Evolutionary conservation across 768 basidiomycete genomes (phyloP).

Genomic region (Amanita pseudoporphyria): DNA sequence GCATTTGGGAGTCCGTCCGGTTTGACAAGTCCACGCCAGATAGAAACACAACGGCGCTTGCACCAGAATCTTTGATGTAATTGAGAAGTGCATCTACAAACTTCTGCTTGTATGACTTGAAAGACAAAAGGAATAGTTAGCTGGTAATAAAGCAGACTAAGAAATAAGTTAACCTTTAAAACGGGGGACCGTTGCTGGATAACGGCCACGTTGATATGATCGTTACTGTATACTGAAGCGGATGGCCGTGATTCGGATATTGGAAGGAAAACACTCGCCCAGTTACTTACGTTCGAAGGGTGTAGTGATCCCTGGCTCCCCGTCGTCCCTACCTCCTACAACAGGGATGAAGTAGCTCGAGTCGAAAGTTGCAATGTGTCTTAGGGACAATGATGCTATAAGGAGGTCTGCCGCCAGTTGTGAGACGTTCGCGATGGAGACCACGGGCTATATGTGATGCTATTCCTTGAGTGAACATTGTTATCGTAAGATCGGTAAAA

Average conservation of each 20-base stretch:
- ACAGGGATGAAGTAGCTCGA: slow-evolving; percentile 56
- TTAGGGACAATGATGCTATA: slow-evolving; percentile 53
- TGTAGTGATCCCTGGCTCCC: slow-evolving; percentile 51
- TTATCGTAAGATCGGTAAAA: background rate
- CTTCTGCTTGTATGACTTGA: slow-evolving; percentile 55
- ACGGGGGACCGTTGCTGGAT: slow-evolving; percentile 77
- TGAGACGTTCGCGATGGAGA: slow-evolving; percentile 75
- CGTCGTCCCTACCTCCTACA: slow-evolving; percentile 63
- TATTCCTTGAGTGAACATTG: background rate
- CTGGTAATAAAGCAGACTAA: background rate
- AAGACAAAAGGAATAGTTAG: slow-evolving; percentile 6
- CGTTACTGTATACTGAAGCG: slow-evolving; percentile 53
- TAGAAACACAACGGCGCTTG: slow-evolving; percentile 50
- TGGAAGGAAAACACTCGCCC: background rate
- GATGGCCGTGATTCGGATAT: slow-evolving; percentile 8
- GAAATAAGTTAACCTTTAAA: slow-evolving; percentile 45
- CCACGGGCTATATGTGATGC: slow-evolving; percentile 43
- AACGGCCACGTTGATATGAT: slow-evolving; percentile 40
- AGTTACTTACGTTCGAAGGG: slow-evolving; percentile 63
- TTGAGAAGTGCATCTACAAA: slow-evolving; percentile 49
- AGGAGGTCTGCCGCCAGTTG: slow-evolving; percentile 72
- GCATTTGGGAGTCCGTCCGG: slow-evolving; percentile 70
- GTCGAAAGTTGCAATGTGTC: slow-evolving; percentile 55
- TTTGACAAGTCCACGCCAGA: slow-evolving; percentile 70
- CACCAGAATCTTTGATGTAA: slow-evolving; percentile 43